Conservation (phyloP, 495 filamentous ascomycete species). For the Trichoderma erinaceum region DNA sequence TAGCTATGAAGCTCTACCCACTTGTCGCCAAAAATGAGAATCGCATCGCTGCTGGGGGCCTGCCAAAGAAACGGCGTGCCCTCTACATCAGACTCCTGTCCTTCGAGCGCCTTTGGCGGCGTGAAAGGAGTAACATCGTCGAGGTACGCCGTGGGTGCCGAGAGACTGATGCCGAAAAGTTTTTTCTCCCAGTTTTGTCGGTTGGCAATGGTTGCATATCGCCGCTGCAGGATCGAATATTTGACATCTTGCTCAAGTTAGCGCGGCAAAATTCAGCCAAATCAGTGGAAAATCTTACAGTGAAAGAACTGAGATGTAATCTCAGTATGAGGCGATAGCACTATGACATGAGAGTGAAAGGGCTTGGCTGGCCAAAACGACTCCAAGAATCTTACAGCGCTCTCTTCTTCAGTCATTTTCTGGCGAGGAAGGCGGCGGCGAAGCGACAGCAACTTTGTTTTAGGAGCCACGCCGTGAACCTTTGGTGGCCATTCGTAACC, state of each 20-base stretch:
- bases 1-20: conserved; percentile 79
- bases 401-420: conserved; percentile 51
- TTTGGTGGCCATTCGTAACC: conserved; percentile 58
- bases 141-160: conserved; percentile 58
- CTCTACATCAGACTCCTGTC: conserved; percentile 19
- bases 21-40: conserved; percentile 73
- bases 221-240: conserved; percentile 66
- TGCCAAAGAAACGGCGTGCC: conserved; percentile 70
- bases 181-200: conserved; percentile 39
- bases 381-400: conserved; percentile 67
- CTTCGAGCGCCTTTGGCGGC: conserved; percentile 37
- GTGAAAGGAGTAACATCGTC: conserved; percentile 48
- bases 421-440: conserved; percentile 59
- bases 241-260: conserved; percentile 44
- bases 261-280: not conserved
- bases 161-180: conserved; percentile 69
- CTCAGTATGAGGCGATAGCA: conserved; percentile 71
- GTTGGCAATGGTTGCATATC: conserved; percentile 51
- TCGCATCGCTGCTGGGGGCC: conserved; percentile 70
- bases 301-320: conserved; percentile 71
- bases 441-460: conserved; percentile 52
- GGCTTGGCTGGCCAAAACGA: conserved; percentile 69
- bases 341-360: conserved; percentile 59
- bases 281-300: conserved; percentile 41
- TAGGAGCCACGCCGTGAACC: conserved; percentile 30